Evolutionary conservation across 768 basidiomycete genomes (phyloP).

Genomic region (Boletus bicolor): DNA sequence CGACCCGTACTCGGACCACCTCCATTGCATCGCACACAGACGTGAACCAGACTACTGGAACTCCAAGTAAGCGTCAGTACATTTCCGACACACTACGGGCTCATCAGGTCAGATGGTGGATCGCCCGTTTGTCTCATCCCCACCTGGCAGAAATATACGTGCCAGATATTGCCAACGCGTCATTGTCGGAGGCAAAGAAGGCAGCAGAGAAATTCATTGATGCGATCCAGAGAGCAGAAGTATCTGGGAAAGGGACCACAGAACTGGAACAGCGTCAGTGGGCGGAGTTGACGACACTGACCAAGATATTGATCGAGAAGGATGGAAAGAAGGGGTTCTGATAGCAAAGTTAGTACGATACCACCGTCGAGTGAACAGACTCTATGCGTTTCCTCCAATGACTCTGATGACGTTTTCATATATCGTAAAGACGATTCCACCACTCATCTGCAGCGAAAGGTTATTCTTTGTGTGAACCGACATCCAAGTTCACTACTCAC

Average conservation of each 20-base stretch:
- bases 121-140: conserved; percentile 14
- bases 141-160: conserved; percentile 18
- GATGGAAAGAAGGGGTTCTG: neutral
- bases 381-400: conserved; percentile 32
- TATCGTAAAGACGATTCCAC: conserved; percentile 89
- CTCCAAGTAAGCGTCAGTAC: conserved; percentile 6
- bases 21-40: conserved; percentile 22
- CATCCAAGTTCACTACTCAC: conserved; percentile 41
- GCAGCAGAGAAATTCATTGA: conserved; percentile 13
- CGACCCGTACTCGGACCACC: conserved; percentile 20
- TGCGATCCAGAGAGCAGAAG: conserved; percentile 8
- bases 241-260: conserved; percentile 5
- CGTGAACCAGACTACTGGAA: conserved; percentile 24
- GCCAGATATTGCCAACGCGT: neutral
- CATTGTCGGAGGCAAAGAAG: conserved; percentile 7
- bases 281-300: conserved; percentile 18
- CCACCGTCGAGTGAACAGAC: neutral
- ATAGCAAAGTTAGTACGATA: neutral
- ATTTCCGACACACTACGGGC: neutral
- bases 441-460: conserved; percentile 62
- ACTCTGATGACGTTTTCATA: conserved; percentile 78
- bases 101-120: conserved; percentile 15
- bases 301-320: conserved; percentile 13
- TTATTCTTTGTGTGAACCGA: neutral
- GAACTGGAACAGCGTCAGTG: conserved; percentile 22